These are phyloP conservation scores for Picochlorum sp. DNA, from an alignment of 139 green algal genomes.

Conservation along the genomic window DNA sequence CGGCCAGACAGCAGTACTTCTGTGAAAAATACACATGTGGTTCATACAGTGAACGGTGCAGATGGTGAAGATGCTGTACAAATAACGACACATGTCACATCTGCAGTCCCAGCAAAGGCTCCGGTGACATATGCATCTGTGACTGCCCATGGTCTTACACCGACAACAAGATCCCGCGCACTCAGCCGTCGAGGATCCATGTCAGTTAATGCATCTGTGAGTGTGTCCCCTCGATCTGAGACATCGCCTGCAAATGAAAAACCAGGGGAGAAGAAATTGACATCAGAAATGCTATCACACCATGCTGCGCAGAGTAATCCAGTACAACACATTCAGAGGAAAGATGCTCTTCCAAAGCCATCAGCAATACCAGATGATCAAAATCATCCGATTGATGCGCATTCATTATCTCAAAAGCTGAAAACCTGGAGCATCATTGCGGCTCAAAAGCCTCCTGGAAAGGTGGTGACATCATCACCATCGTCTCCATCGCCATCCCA, in stretches of 20 bases:
- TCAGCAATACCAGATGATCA: neutral
- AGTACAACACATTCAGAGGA: neutral
- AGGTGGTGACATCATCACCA: neutral
- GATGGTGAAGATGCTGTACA: too few species aligned
- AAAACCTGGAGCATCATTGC: slow-evolving; percentile 1
- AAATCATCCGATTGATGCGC: neutral
- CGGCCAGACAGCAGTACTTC: too few species aligned
- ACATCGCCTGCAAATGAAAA: neutral
- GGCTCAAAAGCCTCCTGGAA: neutral
- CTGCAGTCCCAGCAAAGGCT: neutral
- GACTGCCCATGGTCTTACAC: slow-evolving; percentile 8
- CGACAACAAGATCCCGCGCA: neutral
- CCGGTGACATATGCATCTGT: slow-evolving; percentile 6
- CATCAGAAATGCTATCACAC: neutral
- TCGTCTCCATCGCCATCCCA: too few species aligned
- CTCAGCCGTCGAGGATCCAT: slow-evolving; percentile 1
- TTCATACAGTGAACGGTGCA: too few species aligned
- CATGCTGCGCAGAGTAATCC: neutral
- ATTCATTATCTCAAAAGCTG: neutral
- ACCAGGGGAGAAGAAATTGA: neutral
- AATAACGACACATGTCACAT: neutral
- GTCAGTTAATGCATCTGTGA: neutral
- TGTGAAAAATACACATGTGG: too few species aligned
- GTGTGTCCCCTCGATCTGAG: neutral
- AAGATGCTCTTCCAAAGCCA: neutral